Conservation (phyloP, 495 filamentous ascomycete genomes). For the Neurospora discreta region DNA sequence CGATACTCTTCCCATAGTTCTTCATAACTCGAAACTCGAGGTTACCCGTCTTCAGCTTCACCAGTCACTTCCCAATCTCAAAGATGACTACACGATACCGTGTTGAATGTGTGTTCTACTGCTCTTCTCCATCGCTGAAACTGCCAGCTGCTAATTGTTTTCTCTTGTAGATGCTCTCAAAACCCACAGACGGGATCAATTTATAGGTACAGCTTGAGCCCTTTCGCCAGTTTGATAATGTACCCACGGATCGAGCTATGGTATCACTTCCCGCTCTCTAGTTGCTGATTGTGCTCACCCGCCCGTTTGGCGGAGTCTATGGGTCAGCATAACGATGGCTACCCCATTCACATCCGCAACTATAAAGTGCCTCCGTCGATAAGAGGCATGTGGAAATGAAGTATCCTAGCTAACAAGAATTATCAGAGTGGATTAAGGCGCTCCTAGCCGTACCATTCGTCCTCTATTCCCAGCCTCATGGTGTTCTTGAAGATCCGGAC, state of each 20-base stretch:
- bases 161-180: conserved; percentile 64
- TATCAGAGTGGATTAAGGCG: conserved; percentile 58
- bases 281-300: neutral
- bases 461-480: conserved; percentile 87
- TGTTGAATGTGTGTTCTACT: conserved; percentile 60
- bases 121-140: neutral
- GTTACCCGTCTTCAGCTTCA: neutral
- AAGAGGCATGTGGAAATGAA: neutral
- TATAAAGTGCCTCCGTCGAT: neutral
- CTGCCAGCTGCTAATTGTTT: conserved; percentile 4
- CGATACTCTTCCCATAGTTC: neutral
- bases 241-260: neutral
- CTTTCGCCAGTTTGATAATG: neutral
- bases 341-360: neutral
- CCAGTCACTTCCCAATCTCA: neutral
- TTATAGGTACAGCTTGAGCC: conserved; percentile 45
- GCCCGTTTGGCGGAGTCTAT: neutral
- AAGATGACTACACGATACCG: conserved; percentile 82
- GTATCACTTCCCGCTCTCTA: neutral
- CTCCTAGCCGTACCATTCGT: conserved; percentile 94
- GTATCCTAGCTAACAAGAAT: neutral
- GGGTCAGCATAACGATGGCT: neutral
- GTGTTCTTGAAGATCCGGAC: conserved; percentile 51
- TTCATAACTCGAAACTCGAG: neutral
- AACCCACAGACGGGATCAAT: conserved; percentile 76